A percentile compares a stretch with the other conserved stretches of the same genome.
phyloP scores from a whole-genome alignment of 228 moss, liverwort and hornwort species.

The Sphagnum magellanicum region DNA sequence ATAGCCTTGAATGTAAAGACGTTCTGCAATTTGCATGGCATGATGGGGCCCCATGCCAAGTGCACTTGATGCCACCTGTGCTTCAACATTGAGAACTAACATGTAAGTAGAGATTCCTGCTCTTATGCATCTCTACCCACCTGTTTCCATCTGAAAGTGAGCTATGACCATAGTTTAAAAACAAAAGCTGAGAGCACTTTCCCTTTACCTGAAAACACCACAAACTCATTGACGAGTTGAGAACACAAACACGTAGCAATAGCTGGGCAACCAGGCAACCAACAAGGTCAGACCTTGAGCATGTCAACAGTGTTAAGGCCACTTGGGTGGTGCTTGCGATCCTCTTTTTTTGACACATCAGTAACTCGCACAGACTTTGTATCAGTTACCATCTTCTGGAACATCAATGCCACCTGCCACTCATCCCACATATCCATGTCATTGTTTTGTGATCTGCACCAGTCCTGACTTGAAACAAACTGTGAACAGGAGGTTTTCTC shows the following conservation, averaged over 20 bases:
- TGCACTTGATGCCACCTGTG: constrained; percentile 93
- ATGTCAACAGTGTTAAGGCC: constrained; percentile 97
- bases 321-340: constrained; percentile 78
- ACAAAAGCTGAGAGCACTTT: too few species aligned
- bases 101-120: too few species aligned
- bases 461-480: not conserved
- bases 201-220: too few species aligned
- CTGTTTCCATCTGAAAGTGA: too few species aligned
- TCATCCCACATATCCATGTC: not conserved
- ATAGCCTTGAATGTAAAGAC: constrained; percentile 96
- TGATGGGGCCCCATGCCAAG: constrained; percentile 95
- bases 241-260: too few species aligned
- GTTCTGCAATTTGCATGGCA: constrained; percentile 97
- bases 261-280: too few species aligned
- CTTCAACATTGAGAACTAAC: constrained; percentile 1
- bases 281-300: constrained; percentile 62
- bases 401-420: constrained; percentile 65
- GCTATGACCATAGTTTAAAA: too few species aligned
- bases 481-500: not conserved
- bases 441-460: not conserved
- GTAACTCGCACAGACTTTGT: constrained; percentile 60
- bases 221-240: too few species aligned
- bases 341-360: constrained; percentile 83
- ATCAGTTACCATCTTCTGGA: constrained; percentile 82
- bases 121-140: too few species aligned